Percentiles rank a stretch among this genome's conserved stretches.
Evolutionary conservation across 148 eudicot genomes (phyloP).

Genomic region (Arctostaphylos glauca): DNA sequence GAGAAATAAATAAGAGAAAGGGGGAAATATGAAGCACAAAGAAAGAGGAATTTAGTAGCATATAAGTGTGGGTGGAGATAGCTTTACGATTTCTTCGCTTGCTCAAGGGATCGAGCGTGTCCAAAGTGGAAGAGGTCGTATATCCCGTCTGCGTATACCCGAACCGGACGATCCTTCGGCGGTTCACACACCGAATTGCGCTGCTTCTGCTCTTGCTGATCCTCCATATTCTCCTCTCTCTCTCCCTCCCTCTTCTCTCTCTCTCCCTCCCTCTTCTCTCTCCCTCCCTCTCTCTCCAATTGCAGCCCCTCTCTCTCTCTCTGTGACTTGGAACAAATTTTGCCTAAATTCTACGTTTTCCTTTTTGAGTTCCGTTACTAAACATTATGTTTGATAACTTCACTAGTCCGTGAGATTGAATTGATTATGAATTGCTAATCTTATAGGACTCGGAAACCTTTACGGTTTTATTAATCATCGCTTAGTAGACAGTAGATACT

Average conservation of each 20-base stretch:
- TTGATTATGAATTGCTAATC: too few relatives aligned
- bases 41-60: neutral
- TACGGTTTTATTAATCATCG: too few relatives aligned
- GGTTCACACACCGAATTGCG: conserved; percentile 26
- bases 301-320: neutral
- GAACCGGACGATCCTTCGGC: conserved; percentile 64
- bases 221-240: conserved; percentile 6
- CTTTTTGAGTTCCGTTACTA: too few relatives aligned
- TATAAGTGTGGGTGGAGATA: too few relatives aligned
- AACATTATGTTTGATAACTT: too few relatives aligned
- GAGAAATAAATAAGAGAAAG: neutral
- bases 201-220: neutral
- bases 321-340: too few relatives aligned
- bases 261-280: neutral
- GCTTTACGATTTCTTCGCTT: conserved; percentile 64
- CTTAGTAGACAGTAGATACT: too few relatives aligned
- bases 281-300: neutral
- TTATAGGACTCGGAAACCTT: too few relatives aligned
- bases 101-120: conserved; percentile 90
- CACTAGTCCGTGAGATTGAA: too few relatives aligned
- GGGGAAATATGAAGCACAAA: neutral
- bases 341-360: too few relatives aligned
- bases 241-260: neutral
- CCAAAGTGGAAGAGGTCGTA: conserved; percentile 92
- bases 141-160: conserved; percentile 88